Base-by-base conservation (phyloP, 192 early-diverging fungal genomes). In the Coemansia sp. region DNA sequence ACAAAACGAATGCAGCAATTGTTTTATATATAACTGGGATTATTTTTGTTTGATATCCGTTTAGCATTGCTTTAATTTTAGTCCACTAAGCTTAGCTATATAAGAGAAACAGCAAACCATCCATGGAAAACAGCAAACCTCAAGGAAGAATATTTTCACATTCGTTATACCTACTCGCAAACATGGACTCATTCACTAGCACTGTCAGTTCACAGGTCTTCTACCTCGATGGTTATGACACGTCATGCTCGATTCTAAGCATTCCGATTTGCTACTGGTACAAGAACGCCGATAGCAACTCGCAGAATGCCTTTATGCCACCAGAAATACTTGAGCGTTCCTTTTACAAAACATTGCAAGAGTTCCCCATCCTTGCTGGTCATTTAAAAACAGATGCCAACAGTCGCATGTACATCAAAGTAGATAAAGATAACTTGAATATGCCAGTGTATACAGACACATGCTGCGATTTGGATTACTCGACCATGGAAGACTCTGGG, bases 361-460 rank as follows among this genome's bases (percentile, higher is more conserved):
- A 69, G 39, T 75, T 68, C 21, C 67, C 72, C 0, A 66, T 75
- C 28, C 35, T 75, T 3, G 67, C 52, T 10, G 73, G 73, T 1
- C 37, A 58, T 13, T 4, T 68, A 16, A 45, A 6, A 21, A 16
- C 35, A 6, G 61, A 28, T 18, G 6, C 33, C 16, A 21, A 61
- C 12, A 59, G 67, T 0, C 23, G 35, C 4, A 28, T 16, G 4
- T 16, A 46, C 4, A 18, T 74, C 7, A 30, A 40, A 8, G 62
- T 68, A 1, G 51, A 74, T 28, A n/a, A 21, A 25, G 20, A 37
- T 40, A 34, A 69, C 43, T 21, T 75, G 16, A 75, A 69, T 49
- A 59, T 75, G 63, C 73, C 73, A 40, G 53, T 61, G 34, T 75
- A 62, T 23, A 40, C 20, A 2, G 67, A 66, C 51, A 61, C 73